A percentile compares a stretch with the other conserved stretches of the same genome.
phyloP scores from a whole-genome alignment of 1,284 basidiomycete genomes.

The Waitea zeae region DNA sequence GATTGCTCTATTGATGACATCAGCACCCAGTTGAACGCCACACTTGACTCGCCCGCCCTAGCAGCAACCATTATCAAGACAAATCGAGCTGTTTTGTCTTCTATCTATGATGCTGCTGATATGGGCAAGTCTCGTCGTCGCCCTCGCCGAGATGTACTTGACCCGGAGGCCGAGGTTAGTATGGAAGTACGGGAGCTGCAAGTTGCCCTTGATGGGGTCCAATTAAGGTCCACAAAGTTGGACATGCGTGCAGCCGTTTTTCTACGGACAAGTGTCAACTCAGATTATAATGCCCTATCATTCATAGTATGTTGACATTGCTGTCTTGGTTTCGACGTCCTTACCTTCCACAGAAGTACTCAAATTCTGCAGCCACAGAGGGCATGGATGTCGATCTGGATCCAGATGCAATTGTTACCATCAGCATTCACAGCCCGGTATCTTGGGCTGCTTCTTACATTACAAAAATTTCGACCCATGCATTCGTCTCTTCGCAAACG shows the following conservation, averaged over 20 bases:
- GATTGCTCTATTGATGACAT: not conserved
- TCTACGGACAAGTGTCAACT: conserved; percentile 6
- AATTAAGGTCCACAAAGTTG: not conserved
- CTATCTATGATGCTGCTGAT: not conserved
- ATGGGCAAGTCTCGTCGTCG: too few relatives aligned
- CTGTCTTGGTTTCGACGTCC: not conserved
- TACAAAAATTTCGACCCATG: conserved; percentile 49
- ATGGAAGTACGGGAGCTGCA: not conserved
- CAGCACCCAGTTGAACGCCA: not conserved
- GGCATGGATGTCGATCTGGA: conserved; percentile 7
- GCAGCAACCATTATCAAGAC: not conserved
- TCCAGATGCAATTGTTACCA: conserved; percentile 31
- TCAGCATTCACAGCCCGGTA: conserved; percentile 35
- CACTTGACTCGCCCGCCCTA: not conserved
- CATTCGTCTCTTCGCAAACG: conserved; percentile 49
- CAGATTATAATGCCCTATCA: conserved; percentile 43
- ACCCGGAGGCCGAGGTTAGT: too few relatives aligned
- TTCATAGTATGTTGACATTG: conserved; percentile 19
- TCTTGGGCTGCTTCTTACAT: conserved; percentile 42
- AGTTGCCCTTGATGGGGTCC: not conserved
- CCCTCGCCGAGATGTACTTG: too few relatives aligned
- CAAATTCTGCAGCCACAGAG: conserved; percentile 9
- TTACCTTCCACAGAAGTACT: conserved; percentile 15
- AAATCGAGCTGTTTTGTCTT: not conserved
- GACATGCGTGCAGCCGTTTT: not conserved